These are phyloP conservation scores for Cordia subcordata DNA, from an alignment of 257 asterid genomes.

Conservation along the genomic window DNA sequence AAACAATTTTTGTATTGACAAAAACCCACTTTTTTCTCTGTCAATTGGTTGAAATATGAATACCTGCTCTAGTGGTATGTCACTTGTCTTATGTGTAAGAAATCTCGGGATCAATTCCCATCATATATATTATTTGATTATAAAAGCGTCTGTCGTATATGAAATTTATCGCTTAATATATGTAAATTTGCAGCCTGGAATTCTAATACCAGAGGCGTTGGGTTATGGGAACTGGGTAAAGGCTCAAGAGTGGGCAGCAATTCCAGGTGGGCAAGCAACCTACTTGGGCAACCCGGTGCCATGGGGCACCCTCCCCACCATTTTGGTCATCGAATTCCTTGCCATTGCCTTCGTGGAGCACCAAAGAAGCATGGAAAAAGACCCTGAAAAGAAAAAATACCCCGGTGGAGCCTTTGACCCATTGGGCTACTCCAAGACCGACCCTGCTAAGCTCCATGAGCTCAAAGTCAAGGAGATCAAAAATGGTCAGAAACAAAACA, in stretches of 20 bases:
- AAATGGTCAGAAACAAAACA: constrained; percentile 61
- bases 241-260: constrained; percentile 98
- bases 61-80: too few relatives aligned
- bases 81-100: too few relatives aligned
- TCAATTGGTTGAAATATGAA: too few relatives aligned
- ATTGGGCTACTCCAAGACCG: constrained; percentile 74
- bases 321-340: constrained; percentile 72
- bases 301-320: constrained; percentile 95
- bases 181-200: constrained; percentile 78
- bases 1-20: too few relatives aligned
- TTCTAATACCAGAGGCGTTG: constrained; percentile 77
- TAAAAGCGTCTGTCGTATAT: too few relatives aligned
- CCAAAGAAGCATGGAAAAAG: constrained; percentile 90
- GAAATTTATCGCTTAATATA: too few relatives aligned
- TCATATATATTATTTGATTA: too few relatives aligned
- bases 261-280: constrained; percentile 92
- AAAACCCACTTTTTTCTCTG: too few relatives aligned
- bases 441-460: constrained; percentile 67
- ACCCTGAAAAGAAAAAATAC: constrained; percentile 88
- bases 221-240: constrained; percentile 94
- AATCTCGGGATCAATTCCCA: too few relatives aligned
- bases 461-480: constrained; percentile 86
- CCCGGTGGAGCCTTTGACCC: constrained; percentile 99
- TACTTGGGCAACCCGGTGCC: constrained; percentile 95
- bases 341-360: constrained; percentile 93